Conservation (phyloP, 1,139 yeast species). For the Candida neerlandica region DNA sequence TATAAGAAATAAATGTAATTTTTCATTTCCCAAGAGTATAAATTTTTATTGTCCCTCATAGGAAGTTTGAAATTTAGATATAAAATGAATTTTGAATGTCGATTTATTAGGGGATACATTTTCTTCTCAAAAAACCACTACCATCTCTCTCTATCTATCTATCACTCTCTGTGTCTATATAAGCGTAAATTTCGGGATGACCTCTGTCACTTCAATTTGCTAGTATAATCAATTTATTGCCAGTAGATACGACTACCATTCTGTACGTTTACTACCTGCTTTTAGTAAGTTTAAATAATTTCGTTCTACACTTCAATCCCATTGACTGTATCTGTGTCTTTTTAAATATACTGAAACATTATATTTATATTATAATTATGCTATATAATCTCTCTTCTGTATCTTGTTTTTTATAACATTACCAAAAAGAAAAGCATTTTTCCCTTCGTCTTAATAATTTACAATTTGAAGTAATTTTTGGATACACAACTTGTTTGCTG, state of each 20-base stretch:
- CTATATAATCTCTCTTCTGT: constrained; percentile 1
- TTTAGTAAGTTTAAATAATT: too few species aligned
- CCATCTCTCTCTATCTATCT: not conserved
- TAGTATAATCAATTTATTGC: too few species aligned
- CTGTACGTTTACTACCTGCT: too few species aligned
- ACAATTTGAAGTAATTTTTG: too few species aligned
- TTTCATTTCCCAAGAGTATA: constrained; percentile 51
- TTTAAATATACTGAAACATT: not conserved
- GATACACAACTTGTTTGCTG: too few species aligned
- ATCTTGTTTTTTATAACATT: not conserved
- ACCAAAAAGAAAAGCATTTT: not conserved
- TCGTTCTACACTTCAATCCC: too few species aligned
- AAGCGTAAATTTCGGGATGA: not conserved
- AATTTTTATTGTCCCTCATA: constrained; percentile 45
- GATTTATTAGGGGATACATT: constrained; percentile 53
- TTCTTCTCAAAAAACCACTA: not conserved
- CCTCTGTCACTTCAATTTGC: too few species aligned
- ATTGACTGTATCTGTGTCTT: not conserved
- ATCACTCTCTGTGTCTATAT: not conserved
- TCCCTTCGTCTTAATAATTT: constrained; percentile 3
- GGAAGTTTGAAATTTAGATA: constrained; percentile 61
- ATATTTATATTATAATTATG: not conserved
- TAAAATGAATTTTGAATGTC: constrained; percentile 64
- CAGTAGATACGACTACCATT: too few species aligned
- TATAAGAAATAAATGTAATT: constrained; percentile 20